These are phyloP conservation scores for Babesia ovis DNA, from an alignment of 169 alveolate genomes.

Conservation along the genomic window DNA sequence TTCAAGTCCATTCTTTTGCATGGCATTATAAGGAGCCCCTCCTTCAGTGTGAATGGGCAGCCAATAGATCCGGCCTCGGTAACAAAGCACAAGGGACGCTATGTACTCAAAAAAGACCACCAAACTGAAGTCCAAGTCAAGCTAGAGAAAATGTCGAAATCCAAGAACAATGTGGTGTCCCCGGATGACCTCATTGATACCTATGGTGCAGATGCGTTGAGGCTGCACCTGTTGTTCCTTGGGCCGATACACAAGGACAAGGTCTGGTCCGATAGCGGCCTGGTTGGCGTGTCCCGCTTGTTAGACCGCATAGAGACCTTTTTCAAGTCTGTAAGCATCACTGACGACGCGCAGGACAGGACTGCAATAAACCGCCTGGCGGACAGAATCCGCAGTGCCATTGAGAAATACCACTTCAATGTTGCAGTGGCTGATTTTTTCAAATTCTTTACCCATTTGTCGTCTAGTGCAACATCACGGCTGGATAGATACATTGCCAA, in stretches of 20 bases:
- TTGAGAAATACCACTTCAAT: slow-evolving; percentile 74
- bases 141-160: slow-evolving; percentile 86
- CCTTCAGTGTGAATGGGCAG: slow-evolving; percentile 37
- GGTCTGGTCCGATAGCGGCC: slow-evolving; percentile 74
- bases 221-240: slow-evolving; percentile 83
- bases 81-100: slow-evolving; percentile 46
- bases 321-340: slow-evolving; percentile 26
- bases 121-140: slow-evolving; percentile 39
- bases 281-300: slow-evolving; percentile 68
- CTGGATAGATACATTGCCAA: slow-evolving; percentile 54
- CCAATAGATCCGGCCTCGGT: slow-evolving; percentile 25
- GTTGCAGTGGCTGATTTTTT: slow-evolving; percentile 60
- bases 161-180: slow-evolving; percentile 80
- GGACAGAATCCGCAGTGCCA: slow-evolving; percentile 54
- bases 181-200: slow-evolving; percentile 75
- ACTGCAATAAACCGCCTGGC: slow-evolving; percentile 36
- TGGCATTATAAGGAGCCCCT: slow-evolving; percentile 82
- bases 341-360: not conserved
- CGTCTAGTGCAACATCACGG: not conserved
- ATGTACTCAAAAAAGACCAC: slow-evolving; percentile 35
- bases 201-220: slow-evolving; percentile 85
- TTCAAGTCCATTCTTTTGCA: slow-evolving; percentile 83
- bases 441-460: slow-evolving; percentile 8
- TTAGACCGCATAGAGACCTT: slow-evolving; percentile 44
- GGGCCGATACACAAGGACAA: slow-evolving; percentile 85